phyloP scores from a whole-genome alignment of 2,329 filamentous ascomycete species.

The Colletotrichum sp. region DNA sequence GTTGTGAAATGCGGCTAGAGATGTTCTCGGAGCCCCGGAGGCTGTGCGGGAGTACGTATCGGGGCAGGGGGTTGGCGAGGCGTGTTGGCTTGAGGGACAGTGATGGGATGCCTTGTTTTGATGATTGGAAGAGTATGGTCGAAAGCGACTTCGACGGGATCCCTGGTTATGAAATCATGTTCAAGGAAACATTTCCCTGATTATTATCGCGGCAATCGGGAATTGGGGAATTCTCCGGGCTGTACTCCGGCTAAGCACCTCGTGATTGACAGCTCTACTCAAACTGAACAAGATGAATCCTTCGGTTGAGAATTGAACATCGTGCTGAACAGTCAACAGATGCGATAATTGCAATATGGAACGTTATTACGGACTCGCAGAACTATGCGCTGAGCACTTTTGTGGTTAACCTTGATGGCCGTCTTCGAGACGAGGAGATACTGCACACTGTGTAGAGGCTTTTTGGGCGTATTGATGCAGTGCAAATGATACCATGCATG shows the following conservation, averaged over 20 bases:
- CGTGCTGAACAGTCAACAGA: background rate
- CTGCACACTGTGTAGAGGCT: fast-evolving
- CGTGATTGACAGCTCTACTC: background rate
- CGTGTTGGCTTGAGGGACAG: background rate
- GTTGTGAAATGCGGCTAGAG: background rate
- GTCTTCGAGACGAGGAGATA: fast-evolving
- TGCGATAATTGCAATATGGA: background rate
- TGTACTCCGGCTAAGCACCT: background rate
- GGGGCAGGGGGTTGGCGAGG: background rate
- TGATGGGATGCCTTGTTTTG: background rate
- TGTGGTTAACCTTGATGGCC: background rate
- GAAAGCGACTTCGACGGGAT: background rate
- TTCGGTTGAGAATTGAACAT: background rate
- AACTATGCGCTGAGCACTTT: background rate
- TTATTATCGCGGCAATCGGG: background rate
- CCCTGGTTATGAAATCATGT: background rate
- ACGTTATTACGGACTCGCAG: background rate
- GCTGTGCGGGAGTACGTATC: background rate
- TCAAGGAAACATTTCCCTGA: background rate
- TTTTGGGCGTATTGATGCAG: fast-evolving
- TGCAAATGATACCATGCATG: background rate
- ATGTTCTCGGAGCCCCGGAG: background rate
- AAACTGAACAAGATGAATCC: background rate
- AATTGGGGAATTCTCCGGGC: background rate
- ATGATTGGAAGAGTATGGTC: background rate